phyloP scores from a whole-genome alignment of 177 flowering plant species.

The Vitis hybrid region DNA sequence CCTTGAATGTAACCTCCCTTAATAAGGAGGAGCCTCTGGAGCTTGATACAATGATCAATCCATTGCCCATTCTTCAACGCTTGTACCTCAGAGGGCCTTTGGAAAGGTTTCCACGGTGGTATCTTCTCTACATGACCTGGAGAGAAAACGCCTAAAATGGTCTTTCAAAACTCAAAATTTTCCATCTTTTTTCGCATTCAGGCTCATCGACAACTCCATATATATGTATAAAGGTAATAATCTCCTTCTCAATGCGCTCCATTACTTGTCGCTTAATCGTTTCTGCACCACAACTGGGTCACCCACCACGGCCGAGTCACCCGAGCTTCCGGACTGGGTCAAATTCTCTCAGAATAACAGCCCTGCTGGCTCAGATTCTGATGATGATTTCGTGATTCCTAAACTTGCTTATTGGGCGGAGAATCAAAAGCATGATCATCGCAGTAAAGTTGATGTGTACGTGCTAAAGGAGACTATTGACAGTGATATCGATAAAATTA shows the following conservation, averaged over 20 bases:
- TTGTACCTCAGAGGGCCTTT: no score
- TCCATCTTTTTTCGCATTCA: conserved; percentile 8
- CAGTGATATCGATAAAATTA: conserved; percentile 36
- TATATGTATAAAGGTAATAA: neutral
- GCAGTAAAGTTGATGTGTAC: conserved; percentile 6
- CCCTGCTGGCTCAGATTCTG: conserved; percentile 13
- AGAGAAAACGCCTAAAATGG: no score
- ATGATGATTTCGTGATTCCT: conserved; percentile 54
- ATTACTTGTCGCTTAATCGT: neutral
- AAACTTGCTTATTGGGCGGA: conserved; percentile 44
- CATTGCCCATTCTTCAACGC: no score
- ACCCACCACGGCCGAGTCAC: conserved; percentile 32
- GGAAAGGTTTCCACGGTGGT: no score
- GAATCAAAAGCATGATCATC: conserved; percentile 14
- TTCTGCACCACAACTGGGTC: conserved; percentile 14
- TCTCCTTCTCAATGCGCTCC: neutral
- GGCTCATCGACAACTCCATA: neutral
- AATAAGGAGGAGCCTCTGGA: no score
- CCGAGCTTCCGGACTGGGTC: conserved; percentile 59
- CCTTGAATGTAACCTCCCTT: no score
- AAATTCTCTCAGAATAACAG: conserved; percentile 20
- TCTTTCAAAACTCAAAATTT: conserved; percentile 13
- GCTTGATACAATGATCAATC: no score
- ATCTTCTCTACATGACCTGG: no score
- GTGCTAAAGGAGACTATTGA: conserved; percentile 13